Evolutionary conservation across 2,329 filamentous ascomycete species (phyloP), one percentile per base, ranked within the genome.

Genomic region (Botrytis elliptica): DNA sequence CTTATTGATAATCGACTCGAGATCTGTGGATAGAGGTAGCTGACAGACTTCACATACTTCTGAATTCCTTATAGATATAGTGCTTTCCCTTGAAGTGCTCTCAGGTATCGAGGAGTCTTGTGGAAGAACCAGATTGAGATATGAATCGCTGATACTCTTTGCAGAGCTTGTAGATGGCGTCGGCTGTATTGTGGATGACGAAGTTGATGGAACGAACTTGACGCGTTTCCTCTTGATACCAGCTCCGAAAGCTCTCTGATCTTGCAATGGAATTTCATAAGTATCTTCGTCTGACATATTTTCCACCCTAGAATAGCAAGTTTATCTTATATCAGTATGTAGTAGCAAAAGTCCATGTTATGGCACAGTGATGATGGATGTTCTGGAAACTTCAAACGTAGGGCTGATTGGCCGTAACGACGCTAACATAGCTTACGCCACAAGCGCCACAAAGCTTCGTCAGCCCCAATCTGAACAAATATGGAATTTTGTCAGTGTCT

Each of bases 121-220:
- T 40, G 79, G 77, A 18, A 92, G 83, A 33, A 93, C 91, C 74
- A 93, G 86, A 74, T 86, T 88, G 40, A 93, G 86, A 77, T 94
- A 93, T 64, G 89, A 82, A 73, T 93, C 89, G 72, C 80, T 78
- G 55, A 80, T 77, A 22, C 79, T 79, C 25, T 81, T 78, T 12
- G 76, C 76, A 74, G 73, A 77, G 66, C 57, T 77, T 29, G 68
- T 29, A 7, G 72, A 44, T 63, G 76, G 86, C 78, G 36, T 80
- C 77, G 71, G 77, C 78, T 62, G 79, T 72, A 69, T 66, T 40
- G 74, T 59, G n/a, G 76, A 69, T 33, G 72, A 52, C 70, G 74
- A 81, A 77, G 75, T 81, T 75, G 76, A 84, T 75, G 73, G 77
- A 46, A 92, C 87, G 79, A 92, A 92, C 9, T 85, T 83, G 62